Evolutionary conservation across 306 rosid species (phyloP).

Genomic region (Lupinus albus): DNA sequence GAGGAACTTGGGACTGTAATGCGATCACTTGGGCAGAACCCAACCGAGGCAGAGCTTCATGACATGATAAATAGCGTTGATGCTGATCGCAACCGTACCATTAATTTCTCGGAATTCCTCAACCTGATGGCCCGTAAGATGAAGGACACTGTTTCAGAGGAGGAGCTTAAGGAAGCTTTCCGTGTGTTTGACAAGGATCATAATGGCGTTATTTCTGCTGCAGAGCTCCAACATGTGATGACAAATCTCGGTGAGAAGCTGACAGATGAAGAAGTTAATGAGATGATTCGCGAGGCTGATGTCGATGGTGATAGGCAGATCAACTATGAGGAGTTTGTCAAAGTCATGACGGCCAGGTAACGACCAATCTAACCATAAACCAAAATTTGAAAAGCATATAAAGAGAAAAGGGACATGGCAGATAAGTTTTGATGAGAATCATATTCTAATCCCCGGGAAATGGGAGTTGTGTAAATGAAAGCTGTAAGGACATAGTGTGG

Average conservation of each 20-base stretch:
- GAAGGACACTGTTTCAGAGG: slow-evolving; percentile 61
- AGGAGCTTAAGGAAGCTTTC: slow-evolving; percentile 65
- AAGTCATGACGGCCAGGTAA: slow-evolving; percentile 65
- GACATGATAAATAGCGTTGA: slow-evolving; percentile 66
- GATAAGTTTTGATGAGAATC: slow-evolving; percentile 40
- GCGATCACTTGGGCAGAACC: slow-evolving; percentile 65
- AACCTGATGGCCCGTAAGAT: slow-evolving; percentile 63
- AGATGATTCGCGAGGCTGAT: slow-evolving; percentile 68
- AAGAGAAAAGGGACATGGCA: slow-evolving; percentile 28
- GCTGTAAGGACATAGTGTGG: background rate
- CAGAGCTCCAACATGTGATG: slow-evolving; percentile 64
- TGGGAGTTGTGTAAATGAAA: background rate
- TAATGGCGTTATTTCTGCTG: slow-evolving; percentile 63
- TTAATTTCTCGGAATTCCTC: slow-evolving; percentile 57
- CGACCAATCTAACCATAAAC: slow-evolving; percentile 31
- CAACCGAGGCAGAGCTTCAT: slow-evolving; percentile 61
- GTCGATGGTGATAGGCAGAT: slow-evolving; percentile 63
- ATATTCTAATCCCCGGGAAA: background rate
- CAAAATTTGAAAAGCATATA: slow-evolving; percentile 29
- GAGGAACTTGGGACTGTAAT: slow-evolving; percentile 62
- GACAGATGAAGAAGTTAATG: slow-evolving; percentile 59
- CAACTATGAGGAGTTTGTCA: slow-evolving; percentile 61
- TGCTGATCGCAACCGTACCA: slow-evolving; percentile 59
- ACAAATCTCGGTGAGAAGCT: slow-evolving; percentile 66
- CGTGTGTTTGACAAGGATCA: slow-evolving; percentile 64